phyloP scores from a whole-genome alignment of 208 protist species.

The Phytomonas sp. region DNA sequence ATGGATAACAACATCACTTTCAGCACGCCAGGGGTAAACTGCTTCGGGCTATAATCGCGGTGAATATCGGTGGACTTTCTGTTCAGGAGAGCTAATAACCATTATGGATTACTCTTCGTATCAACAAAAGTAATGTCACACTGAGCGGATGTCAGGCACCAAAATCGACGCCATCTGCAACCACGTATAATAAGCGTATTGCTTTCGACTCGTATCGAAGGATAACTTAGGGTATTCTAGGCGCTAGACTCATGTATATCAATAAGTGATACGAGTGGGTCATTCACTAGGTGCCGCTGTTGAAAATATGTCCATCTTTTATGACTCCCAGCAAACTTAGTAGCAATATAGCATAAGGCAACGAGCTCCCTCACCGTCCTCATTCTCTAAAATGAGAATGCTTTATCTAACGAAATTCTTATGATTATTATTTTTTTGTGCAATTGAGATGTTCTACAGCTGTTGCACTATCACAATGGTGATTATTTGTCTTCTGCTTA shows the following conservation, averaged over 20 bases:
- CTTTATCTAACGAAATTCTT: background rate
- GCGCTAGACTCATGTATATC: background rate
- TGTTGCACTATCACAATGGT: background rate
- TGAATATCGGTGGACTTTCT: background rate
- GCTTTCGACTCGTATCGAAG: background rate
- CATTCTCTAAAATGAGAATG: background rate
- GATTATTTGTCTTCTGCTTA: background rate
- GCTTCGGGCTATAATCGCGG: background rate
- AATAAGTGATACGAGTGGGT: background rate
- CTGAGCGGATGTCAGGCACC: background rate
- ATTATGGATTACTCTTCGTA: background rate
- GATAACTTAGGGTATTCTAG: background rate
- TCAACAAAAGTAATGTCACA: background rate
- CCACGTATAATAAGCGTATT: background rate
- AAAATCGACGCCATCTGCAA: background rate
- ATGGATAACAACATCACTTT: background rate
- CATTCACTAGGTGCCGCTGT: no score
- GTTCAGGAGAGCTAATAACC: background rate
- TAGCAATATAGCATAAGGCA: no score
- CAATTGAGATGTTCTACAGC: conserved; percentile 5
- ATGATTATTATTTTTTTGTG: conserved; percentile 8
- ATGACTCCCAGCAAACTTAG: no score
- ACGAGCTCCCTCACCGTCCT: background rate
- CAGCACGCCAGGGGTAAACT: background rate
- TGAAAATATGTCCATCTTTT: no score